Evolutionary conservation across 2,329 filamentous ascomycete genomes (phyloP), one percentile per base, ranked within the genome.

Genomic region (Xylaria sp.): DNA sequence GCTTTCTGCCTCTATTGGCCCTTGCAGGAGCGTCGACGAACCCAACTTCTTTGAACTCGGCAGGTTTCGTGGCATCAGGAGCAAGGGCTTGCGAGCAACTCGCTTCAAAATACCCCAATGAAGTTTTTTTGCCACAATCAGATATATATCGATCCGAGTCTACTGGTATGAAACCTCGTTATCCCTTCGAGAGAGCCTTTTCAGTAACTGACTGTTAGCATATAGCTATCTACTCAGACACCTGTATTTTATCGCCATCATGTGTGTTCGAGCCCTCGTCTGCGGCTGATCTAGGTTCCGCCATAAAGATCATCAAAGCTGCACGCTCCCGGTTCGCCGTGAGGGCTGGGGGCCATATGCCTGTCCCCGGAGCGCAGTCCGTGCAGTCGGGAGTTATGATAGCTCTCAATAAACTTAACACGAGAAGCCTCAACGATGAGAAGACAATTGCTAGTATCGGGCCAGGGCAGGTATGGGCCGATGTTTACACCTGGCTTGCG

Each of bases 361-460:
- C 61, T 20, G 61, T 63, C 20, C 61, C 61, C 7, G 61, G 61
- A 32, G 61, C 61, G 18, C 61, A 63, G 51, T 63, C 61, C 6
- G 61, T 63, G 37, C 34, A 63, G 15, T 54, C 61, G 20, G 63
- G 63, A 28, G 25, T 84, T 62, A 78, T 81, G 63, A 58, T 84
- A 46, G 54, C 61, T 20, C 52, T 65, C 10, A 76, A 32, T 25
- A 70, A 81, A n/a, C 79, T 73, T 13, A 68, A 81, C 46, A 52
- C 73, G 37, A 70, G 80, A 3, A 68, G 66, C 0, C 67, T 80
- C 13, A 74, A 75, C n/a, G 61, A 71, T 0, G 76, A 77, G n/a
- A 75, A 76, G 13, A 72, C 71, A 0, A 74, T 76, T 2, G 79
- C 76, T 9, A 73, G 69, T 37, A 73, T 83, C 28, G 81, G 81